Evolutionary conservation across 495 filamentous ascomycete genomes (phyloP).

Genomic region (Penicillium silybi): DNA sequence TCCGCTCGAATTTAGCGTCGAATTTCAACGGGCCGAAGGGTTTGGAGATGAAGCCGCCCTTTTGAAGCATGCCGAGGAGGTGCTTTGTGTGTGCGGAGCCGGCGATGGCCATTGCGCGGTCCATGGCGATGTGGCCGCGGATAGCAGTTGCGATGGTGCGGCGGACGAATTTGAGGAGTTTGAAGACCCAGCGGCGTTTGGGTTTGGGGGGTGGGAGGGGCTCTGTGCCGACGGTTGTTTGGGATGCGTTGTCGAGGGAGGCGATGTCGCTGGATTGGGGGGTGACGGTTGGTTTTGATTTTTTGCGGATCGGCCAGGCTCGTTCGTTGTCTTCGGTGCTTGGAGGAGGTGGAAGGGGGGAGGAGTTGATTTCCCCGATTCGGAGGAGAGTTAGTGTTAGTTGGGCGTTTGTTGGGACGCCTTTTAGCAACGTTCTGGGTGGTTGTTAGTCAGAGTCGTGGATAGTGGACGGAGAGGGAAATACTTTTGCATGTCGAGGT

Average conservation of each 20-base stretch:
- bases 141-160: slow-evolving; percentile 63
- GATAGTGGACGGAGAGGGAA: not conserved
- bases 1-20: slow-evolving; percentile 64
- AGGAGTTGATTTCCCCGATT: slow-evolving; percentile 77
- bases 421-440: slow-evolving; percentile 66
- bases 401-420: slow-evolving; percentile 86
- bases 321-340: slow-evolving; percentile 30
- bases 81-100: slow-evolving; percentile 67
- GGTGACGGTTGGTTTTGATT: slow-evolving; percentile 25
- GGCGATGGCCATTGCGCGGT: slow-evolving; percentile 61
- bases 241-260: not conserved
- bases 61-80: slow-evolving; percentile 64
- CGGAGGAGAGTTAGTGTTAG: slow-evolving; percentile 81
- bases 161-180: slow-evolving; percentile 64
- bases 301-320: slow-evolving; percentile 27
- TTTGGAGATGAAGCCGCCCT: slow-evolving; percentile 31
- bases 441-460: not conserved
- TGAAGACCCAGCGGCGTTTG: slow-evolving; percentile 47
- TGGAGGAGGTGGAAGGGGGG: slow-evolving; percentile 78
- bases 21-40: slow-evolving; percentile 70
- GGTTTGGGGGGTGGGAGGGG: slow-evolving; percentile 17
- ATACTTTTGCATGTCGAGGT: slow-evolving; percentile 66
- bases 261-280: slow-evolving; percentile 19
- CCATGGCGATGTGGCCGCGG: slow-evolving; percentile 63
- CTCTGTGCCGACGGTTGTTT: not conserved